Evolutionary conservation across 2,329 filamentous ascomycete species (phyloP), one percentile per base, ranked within the genome.

Genomic region (Talaromyces rugulosus): DNA sequence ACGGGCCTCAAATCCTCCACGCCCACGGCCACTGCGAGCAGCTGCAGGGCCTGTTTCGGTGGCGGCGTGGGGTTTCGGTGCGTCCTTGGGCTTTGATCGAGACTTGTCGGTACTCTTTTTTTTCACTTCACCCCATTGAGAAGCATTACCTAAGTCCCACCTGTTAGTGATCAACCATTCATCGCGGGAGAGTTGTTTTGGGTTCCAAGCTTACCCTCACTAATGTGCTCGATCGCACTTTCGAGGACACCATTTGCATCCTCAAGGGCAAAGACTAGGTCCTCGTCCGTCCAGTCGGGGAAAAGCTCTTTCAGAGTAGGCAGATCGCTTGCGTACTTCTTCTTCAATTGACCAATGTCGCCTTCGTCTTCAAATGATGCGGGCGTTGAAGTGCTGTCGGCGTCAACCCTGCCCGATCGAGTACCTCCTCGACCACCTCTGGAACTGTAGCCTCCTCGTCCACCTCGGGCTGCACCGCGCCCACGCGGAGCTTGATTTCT

Each of bases 221-320:
- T 80, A 62, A 82, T 82, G 70, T 79, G 78, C 69, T 81, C 79
- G 74, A 81, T 79, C 66, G 79, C 79, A 64, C 74, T 74, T 66
- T 80, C 77, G 42, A 81, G 73, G 66, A 81, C 78, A 65, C 80
- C 80, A 63, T 81, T 75, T 54, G 78, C 78, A 82, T 99, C 95
- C 77, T 96, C 87, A 63, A 99, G 84, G 65, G 93, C 93, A 76
- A 95, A 95, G 66, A 98, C 87, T 66, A 98, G 87, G 77, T 98
- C 94, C 77, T 93, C 91, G 73, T 96, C 91, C 70, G 92, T 94
- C 95, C 94, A 98, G 78, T 92, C 89, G 63, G 91, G 87, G 81
- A 96, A 97, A 81, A 98, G 88, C 77, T 96, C 93, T 81, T 91
- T 92, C 75, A 99, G 87, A 71, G 89, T 87, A 65, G 83, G 83